Evolutionary conservation across 192 early-diverging fungal species (phyloP), one percentile per base, ranked within the genome.

Genomic region (Coemansia sp.): DNA sequence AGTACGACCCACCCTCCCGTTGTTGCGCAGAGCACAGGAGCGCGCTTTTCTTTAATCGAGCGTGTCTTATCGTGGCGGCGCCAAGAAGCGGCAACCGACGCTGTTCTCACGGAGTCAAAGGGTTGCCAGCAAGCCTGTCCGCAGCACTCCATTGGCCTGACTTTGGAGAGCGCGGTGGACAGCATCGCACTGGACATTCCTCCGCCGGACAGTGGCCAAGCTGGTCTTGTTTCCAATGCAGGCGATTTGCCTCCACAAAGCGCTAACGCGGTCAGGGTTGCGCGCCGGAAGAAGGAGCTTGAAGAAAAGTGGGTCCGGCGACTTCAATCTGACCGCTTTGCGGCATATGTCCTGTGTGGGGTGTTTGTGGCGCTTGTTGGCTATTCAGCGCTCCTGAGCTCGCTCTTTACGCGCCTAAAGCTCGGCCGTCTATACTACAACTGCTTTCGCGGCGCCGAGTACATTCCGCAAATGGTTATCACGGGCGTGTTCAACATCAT

Each of bases 401-500:
- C 69, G 9, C 61, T 71, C 11, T 71, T 68, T 40, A 46, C 41
- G 1, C 64, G 47, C 6, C 32, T 77, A 17, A 77, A 65, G 35
- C 41, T 77, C 3, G 41, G 22, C 0, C 38, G 38, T 12, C 29
- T 61, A 3, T 40, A 62, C 65, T 77, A 77, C 57, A 77, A 77
- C 65, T 77, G 75, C 62, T 77, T 68, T 38, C 15, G 35, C 25
- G 68, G 61, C 10, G 9, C 19, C 0, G 60, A 51, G 49, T 67
- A 57, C 59, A n/a, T 71, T 14, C 64, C 75, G 19, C 64, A 63
- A 22, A 51, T 45, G 0, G 32, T 68, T 4, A 39, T 60, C 1
- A 25, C 61, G 1, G 75, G 69, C 0, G 45, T 77, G 29, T 71
- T 77, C 58, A 71, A 71, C 49, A 9, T 65, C 2, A 46, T 64